phyloP scores from a whole-genome alignment of 2,329 filamentous ascomycete genomes.

The Triangularia setosa region DNA sequence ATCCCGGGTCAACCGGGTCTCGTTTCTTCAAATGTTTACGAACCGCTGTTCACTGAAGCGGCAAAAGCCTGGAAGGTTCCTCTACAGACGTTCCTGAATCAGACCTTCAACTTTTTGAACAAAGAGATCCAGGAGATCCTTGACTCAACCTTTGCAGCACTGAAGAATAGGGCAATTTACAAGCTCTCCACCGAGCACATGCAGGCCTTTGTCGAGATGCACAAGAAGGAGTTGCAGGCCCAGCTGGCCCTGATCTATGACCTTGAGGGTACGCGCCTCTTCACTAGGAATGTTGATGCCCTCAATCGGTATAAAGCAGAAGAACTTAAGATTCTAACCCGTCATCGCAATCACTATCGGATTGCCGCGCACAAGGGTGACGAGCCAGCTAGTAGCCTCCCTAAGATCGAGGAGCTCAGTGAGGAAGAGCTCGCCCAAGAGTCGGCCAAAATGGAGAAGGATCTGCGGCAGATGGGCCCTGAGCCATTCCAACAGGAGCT shows the following conservation, averaged over 20 bases:
- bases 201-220: conserved; percentile 40
- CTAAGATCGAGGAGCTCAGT: conserved; percentile 43
- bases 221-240: conserved; percentile 33
- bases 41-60: conserved; percentile 53
- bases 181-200: conserved; percentile 43
- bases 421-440: conserved; percentile 47
- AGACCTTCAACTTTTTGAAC: conserved; percentile 47
- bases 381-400: conserved; percentile 30
- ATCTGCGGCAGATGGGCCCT: conserved; percentile 46
- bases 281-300: conserved; percentile 52
- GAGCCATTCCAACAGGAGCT: conserved; percentile 61
- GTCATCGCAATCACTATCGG: conserved; percentile 48
- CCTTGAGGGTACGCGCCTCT: conserved; percentile 52
- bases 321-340: conserved; percentile 44
- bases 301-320: conserved; percentile 43
- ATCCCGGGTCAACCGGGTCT: conserved; percentile 47
- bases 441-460: conserved; percentile 37
- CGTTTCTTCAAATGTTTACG: conserved; percentile 43
- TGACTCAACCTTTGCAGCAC: conserved; percentile 41
- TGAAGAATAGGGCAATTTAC: conserved; percentile 49
- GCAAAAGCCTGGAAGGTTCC: conserved; percentile 56
- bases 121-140: conserved; percentile 45
- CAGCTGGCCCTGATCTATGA: conserved; percentile 44
- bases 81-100: conserved; percentile 44
- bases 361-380: conserved; percentile 39